Evolutionary conservation across 768 basidiomycete species (phyloP), one percentile per base, ranked within the genome.

Genomic region (Mycena pura): DNA sequence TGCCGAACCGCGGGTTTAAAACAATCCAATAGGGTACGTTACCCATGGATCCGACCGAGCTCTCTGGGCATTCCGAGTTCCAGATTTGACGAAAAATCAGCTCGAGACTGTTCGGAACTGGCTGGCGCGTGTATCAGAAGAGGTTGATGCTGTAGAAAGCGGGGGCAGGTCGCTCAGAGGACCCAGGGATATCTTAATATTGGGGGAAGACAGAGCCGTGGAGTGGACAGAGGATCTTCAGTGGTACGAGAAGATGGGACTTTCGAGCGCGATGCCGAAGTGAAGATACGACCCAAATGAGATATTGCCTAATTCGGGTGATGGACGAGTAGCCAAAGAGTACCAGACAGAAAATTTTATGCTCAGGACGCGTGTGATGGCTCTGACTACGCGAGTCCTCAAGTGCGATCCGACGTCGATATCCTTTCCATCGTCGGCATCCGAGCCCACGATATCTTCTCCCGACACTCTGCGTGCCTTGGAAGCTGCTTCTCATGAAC

Each of bases 11-110:
- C 19, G 28, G 5, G 5, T 32, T 29, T 41, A 21, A 56, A 24
- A 6, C 1, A 39, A 9, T 43, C 17, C 51, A n/a, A n/a, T n/a
- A 91, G 89, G 88, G 1, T 85, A 86, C 53, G 86, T 92, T 6
- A 91, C 89, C 0, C 91, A 93, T 65, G 89, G 76, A 6, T 83
- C 84, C 8, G 92, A 93, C 65, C 78, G 86, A 6, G 60, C 75
- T 25, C 50, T 92, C 15, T 92, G 90, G 86, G 80, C 86, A 2
- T 74, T 91, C 15, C 80, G 86, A 6, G 60, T 79, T 1, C 83
- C 86, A 5, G 70, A 67, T n/a, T 70, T 93, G 57, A 73, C 77
- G 4, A 59, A 73, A 0, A 66, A 79, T 5, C 83, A 92, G 64
- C 70, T 77, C 8, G 68, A 70, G 0, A 68, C 85, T 14, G 87